These are phyloP conservation scores for Elongisporangium prolatum DNA, from an alignment of 352 stramenopile genomes.

Conservation along the genomic window DNA sequence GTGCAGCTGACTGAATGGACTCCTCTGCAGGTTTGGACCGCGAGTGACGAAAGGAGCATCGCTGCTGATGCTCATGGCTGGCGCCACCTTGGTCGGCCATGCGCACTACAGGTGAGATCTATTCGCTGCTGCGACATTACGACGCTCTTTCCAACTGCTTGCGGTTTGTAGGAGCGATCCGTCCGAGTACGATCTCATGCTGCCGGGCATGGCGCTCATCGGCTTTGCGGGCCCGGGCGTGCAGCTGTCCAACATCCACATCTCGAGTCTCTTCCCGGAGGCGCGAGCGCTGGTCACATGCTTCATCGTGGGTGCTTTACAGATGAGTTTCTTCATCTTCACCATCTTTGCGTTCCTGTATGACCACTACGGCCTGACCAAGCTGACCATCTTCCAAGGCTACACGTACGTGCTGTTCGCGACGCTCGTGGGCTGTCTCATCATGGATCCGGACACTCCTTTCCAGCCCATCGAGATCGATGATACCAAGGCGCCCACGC, in stretches of 20 bases:
- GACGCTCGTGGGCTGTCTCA: constrained; percentile 42
- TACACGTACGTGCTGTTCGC: constrained; percentile 49
- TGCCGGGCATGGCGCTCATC: constrained; percentile 58
- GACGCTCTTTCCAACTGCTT: not conserved
- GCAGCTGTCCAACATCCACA: constrained; percentile 65
- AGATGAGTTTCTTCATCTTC: constrained; percentile 75
- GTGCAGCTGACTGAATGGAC: not conserved
- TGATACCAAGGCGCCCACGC: not conserved
- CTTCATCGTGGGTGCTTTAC: constrained; percentile 64
- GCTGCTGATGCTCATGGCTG: constrained; percentile 37
- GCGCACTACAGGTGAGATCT: constrained; percentile 28
- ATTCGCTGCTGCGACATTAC: not conserved
- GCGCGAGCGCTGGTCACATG: constrained; percentile 60
- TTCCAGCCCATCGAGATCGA: constrained; percentile 21
- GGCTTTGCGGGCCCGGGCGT: constrained; percentile 60
- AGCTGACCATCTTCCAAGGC: constrained; percentile 38
- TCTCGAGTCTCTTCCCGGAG: constrained; percentile 72
- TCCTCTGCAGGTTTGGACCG: constrained; percentile 32
- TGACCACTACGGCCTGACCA: constrained; percentile 27
- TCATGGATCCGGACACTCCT: constrained; percentile 51
- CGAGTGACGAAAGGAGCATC: constrained; percentile 51
- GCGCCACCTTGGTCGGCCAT: constrained; percentile 44
- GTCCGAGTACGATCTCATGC: constrained; percentile 25
- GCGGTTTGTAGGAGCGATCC: not conserved
- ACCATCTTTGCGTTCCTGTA: constrained; percentile 56